Evolutionary conservation across 139 green algal species (phyloP), one percentile per base, ranked within the genome.

Genomic region (Zygnema cylindricum): DNA sequence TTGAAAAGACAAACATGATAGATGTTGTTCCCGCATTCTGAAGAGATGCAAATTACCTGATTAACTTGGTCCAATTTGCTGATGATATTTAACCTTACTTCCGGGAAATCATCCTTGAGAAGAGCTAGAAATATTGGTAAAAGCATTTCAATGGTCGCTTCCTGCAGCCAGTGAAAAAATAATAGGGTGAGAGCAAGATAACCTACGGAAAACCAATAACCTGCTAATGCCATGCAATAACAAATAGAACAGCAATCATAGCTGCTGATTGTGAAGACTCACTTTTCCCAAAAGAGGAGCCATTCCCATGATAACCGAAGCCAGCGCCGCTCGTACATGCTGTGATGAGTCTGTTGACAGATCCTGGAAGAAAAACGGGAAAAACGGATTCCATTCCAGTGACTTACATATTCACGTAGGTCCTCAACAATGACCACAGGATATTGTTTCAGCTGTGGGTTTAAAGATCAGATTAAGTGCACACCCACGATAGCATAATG

Each of bases 21-120:
- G 57, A 73, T 30, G 57, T n/a, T n/a, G n/a, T n/a, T n/a, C n/a
- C n/a, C n/a, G n/a, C 11, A n/a, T 7, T 79, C 71, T 7, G 36
- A 79, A 41, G 71, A 79, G 16, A 43, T 7, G 16, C 36, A 40
- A 16, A 7, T 40, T 81, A 91, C 87, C 87, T 91, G 87, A 92
- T 94, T 94, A 77, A 98, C 96, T 87, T 98, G 94, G 87, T 99
- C 96, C 77, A 99, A 94, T 86, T 98, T 98, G 93, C 90, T 95
- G 94, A 99, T 99, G 84, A 99, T 97, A 79, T 98, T 98, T 32
- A 99, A 94, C 11, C 98, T 93, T 69, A 98, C 98, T 30, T 99
- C 98, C 22, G 98, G 96, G 77, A 94, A 98, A 35, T 97, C 95
- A 86, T 99, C 97, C 86, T 97, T 97, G 1, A 99, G 95, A 77